Conservation (phyloP, 768 basidiomycete genomes). For the Dacryopinax spathularia region DNA sequence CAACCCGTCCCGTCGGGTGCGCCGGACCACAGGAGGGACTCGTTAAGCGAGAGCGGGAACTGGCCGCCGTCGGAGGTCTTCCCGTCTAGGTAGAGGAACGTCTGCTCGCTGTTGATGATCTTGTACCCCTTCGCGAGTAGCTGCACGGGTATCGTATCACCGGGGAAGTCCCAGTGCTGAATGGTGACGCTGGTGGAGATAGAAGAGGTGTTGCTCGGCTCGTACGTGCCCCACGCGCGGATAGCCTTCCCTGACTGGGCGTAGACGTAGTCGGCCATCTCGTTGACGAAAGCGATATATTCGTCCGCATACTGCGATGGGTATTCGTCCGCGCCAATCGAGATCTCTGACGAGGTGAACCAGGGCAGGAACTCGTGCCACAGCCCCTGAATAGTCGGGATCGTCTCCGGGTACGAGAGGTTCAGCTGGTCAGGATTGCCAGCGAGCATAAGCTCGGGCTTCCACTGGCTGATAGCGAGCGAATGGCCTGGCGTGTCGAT, state of each 20-base stretch:
- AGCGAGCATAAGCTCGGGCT: slow-evolving; percentile 28
- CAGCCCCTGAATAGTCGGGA: slow-evolving; percentile 30
- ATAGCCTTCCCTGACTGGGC: slow-evolving; percentile 26
- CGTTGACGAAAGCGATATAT: slow-evolving; percentile 32
- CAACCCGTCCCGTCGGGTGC: slow-evolving; percentile 23
- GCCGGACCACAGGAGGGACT: slow-evolving; percentile 23
- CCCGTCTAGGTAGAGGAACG: slow-evolving; percentile 28
- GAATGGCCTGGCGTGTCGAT: slow-evolving; percentile 35
- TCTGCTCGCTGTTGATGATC: slow-evolving; percentile 27
- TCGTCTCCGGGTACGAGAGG: slow-evolving; percentile 29
- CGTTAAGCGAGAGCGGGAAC: slow-evolving; percentile 24
- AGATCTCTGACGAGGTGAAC: slow-evolving; percentile 30
- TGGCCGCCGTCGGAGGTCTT: slow-evolving; percentile 24
- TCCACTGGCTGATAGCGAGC: slow-evolving; percentile 34
- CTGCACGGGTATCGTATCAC: slow-evolving; percentile 22
- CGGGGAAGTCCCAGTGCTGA: slow-evolving; percentile 32
- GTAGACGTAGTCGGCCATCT: slow-evolving; percentile 29
- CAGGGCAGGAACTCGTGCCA: slow-evolving; percentile 32
- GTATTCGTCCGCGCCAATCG: slow-evolving; percentile 37
- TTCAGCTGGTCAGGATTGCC: slow-evolving; percentile 28
- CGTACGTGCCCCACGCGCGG: slow-evolving; percentile 32
- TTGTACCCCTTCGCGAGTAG: slow-evolving; percentile 26
- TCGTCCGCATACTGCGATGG: slow-evolving; percentile 26
- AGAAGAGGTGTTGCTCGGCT: slow-evolving; percentile 25
- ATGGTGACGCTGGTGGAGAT: slow-evolving; percentile 31